phyloP scores from a whole-genome alignment of 805 yeast species.

The Diddensiella caesifluorescens region DNA sequence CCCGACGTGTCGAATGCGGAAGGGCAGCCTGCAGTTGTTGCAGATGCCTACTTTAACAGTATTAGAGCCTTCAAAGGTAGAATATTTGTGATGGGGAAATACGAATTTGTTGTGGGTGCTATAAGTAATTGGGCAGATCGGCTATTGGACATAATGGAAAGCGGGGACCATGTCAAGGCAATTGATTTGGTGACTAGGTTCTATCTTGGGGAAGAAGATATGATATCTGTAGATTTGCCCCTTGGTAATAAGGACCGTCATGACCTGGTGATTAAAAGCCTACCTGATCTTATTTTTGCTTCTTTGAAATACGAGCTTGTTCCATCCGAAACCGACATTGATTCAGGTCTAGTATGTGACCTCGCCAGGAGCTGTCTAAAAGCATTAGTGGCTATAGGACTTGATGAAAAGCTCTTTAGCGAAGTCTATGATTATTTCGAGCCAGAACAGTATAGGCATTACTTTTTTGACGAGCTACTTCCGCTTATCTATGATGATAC shows the following conservation, averaged over 20 bases:
- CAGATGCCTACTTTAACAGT: slow-evolving; percentile 35
- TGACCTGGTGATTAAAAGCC: slow-evolving; percentile 43
- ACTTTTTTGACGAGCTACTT: slow-evolving; percentile 52
- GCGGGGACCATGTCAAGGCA: slow-evolving; percentile 50
- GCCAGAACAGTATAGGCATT: slow-evolving; percentile 29
- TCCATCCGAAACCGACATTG: slow-evolving; percentile 24
- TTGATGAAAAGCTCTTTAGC: slow-evolving; percentile 33
- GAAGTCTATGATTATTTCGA: slow-evolving; percentile 42
- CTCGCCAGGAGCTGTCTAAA: slow-evolving; percentile 38
- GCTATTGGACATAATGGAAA: slow-evolving; percentile 43
- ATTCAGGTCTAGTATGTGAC: slow-evolving; percentile 24
- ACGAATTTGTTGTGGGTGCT: slow-evolving; percentile 52
- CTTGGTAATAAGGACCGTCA: slow-evolving; percentile 40
- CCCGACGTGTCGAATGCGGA: slow-evolving; percentile 1
- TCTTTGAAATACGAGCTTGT: slow-evolving; percentile 42
- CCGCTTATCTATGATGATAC: slow-evolving; percentile 44
- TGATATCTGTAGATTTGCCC: slow-evolving; percentile 57
- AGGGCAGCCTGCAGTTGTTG: slow-evolving; percentile 25
- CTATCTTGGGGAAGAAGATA: slow-evolving; percentile 46
- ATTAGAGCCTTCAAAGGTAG: slow-evolving; percentile 40
- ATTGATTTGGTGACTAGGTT: slow-evolving; percentile 50
- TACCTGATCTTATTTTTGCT: slow-evolving; percentile 53
- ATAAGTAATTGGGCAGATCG: slow-evolving; percentile 67
- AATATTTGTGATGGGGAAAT: slow-evolving; percentile 48
- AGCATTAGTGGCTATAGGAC: slow-evolving; percentile 37